Conservation (phyloP, 352 stramenopile species). For the Phytophthora foliorum region DNA sequence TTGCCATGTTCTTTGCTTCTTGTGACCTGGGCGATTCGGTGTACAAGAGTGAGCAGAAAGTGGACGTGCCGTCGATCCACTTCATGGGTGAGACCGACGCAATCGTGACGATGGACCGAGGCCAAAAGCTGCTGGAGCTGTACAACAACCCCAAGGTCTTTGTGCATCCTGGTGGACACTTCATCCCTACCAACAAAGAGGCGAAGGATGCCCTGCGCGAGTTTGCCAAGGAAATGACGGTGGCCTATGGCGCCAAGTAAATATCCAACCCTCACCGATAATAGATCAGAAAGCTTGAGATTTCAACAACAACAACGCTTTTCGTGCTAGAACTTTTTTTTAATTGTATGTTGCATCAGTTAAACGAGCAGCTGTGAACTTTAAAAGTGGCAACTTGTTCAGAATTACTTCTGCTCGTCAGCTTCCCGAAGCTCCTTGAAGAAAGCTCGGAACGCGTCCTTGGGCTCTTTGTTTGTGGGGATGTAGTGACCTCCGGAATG, state of each 20-base stretch:
- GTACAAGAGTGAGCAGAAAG: conserved; percentile 44
- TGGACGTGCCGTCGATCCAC: conserved; percentile 76
- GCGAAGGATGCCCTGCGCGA: conserved; percentile 75
- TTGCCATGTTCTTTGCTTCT: conserved; percentile 77
- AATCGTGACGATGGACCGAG: conserved; percentile 62
- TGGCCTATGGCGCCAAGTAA: conserved; percentile 14
- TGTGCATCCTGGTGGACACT: conserved; percentile 74
- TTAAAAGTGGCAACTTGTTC: background rate
- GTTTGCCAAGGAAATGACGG: conserved; percentile 63
- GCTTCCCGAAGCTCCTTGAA: conserved; percentile 58
- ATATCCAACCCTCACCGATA: conserved; percentile 3
- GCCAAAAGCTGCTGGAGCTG: conserved; percentile 52
- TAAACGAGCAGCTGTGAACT: background rate
- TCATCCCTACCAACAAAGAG: conserved; percentile 87
- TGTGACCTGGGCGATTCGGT: conserved; percentile 36
- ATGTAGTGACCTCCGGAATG: conserved; percentile 89
- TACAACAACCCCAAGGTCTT: conserved; percentile 70
- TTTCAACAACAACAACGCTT: background rate
- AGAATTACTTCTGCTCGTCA: conserved; percentile 21
- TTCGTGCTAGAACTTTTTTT: background rate
- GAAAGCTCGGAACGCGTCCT: conserved; percentile 78
- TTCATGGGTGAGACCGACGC: conserved; percentile 82
- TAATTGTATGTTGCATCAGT: background rate
- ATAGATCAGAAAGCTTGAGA: conserved; percentile 1
- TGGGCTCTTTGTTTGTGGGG: conserved; percentile 85